Conservation (phyloP, 768 basidiomycete species). For the Tephrocybe sp. region DNA sequence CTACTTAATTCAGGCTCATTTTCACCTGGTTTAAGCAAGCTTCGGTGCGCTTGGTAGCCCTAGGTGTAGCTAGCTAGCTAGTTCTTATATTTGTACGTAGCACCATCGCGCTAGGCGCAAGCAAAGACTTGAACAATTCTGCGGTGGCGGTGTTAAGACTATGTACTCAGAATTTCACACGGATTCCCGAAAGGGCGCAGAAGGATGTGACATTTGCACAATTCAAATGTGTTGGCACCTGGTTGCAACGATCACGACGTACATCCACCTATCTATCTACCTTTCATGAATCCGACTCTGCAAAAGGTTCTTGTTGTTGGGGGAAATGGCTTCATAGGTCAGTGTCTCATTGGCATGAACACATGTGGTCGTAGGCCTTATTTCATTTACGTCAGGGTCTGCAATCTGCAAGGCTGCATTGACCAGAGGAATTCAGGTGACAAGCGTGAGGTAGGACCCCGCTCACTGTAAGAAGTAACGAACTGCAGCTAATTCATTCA, state of each 20-base stretch:
- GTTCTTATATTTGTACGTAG: conserved; percentile 6
- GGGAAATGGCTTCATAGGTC: conserved; percentile 98
- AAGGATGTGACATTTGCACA: too few relatives aligned
- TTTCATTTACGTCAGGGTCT: conserved; percentile 60
- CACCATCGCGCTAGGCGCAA: too few relatives aligned
- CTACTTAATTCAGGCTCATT: neutral
- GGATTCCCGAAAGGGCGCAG: too few relatives aligned
- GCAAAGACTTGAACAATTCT: too few relatives aligned
- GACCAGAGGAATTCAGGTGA: conserved; percentile 80
- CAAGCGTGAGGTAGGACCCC: conserved; percentile 74
- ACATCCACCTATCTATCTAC: too few relatives aligned
- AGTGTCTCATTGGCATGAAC: neutral
- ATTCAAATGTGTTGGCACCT: too few relatives aligned
- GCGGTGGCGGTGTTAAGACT: too few relatives aligned
- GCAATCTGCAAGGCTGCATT: conserved; percentile 90
- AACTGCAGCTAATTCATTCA: conserved; percentile 26
- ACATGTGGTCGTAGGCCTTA: neutral
- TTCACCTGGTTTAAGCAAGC: neutral
- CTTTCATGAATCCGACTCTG: conserved; percentile 32
- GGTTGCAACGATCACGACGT: too few relatives aligned
- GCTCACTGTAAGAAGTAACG: neutral
- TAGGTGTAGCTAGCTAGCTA: conserved; percentile 5
- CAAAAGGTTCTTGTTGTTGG: conserved; percentile 88
- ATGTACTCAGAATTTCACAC: too few relatives aligned
- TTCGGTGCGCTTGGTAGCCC: conserved; percentile 10